Conservation (phyloP, 2,329 filamentous ascomycete genomes). For the Alternaria burnsii region DNA sequence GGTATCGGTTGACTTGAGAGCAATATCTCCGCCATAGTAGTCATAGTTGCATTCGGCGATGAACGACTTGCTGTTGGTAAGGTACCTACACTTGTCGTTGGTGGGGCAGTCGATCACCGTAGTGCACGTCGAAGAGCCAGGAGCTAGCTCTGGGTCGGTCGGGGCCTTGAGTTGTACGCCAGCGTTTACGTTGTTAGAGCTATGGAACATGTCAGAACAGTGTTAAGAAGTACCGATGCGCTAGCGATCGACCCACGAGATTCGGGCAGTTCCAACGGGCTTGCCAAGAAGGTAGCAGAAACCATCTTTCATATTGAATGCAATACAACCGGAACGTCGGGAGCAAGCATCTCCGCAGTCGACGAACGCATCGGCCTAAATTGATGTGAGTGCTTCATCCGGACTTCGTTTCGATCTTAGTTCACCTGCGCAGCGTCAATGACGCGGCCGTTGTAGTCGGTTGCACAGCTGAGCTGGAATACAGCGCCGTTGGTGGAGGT, state of each 20-base stretch:
- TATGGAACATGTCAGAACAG: not conserved
- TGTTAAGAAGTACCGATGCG: not conserved
- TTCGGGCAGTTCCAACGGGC: conserved; percentile 4
- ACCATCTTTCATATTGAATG: conserved; percentile 16
- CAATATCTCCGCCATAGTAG: conserved; percentile 19
- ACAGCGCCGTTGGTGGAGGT: conserved; percentile 17
- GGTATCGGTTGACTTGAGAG: not conserved
- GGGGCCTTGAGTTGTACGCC: conserved; percentile 6
- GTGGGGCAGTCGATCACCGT: conserved; percentile 9
- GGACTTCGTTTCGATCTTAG: not conserved
- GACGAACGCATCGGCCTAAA: conserved; percentile 12
- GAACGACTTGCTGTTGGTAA: conserved; percentile 4
- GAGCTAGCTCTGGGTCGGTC: not conserved
- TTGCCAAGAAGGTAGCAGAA: conserved; percentile 25
- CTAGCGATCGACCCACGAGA: conserved; percentile 8
- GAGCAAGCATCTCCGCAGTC: conserved; percentile 24
- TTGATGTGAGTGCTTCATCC: not conserved
- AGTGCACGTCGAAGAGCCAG: conserved; percentile 9
- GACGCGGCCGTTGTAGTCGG: conserved; percentile 17
- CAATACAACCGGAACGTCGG: conserved; percentile 8
- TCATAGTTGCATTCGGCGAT: conserved; percentile 17
- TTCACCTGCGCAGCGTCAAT: conserved; percentile 14
- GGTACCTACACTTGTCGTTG: conserved; percentile 17
- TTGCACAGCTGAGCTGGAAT: conserved; percentile 19
- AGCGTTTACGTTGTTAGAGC: conserved; percentile 1